Evolutionary conservation across 805 yeast species (phyloP), one percentile per base, ranked within the genome.

Genomic region (Maudiozyma pseudohumilis): DNA sequence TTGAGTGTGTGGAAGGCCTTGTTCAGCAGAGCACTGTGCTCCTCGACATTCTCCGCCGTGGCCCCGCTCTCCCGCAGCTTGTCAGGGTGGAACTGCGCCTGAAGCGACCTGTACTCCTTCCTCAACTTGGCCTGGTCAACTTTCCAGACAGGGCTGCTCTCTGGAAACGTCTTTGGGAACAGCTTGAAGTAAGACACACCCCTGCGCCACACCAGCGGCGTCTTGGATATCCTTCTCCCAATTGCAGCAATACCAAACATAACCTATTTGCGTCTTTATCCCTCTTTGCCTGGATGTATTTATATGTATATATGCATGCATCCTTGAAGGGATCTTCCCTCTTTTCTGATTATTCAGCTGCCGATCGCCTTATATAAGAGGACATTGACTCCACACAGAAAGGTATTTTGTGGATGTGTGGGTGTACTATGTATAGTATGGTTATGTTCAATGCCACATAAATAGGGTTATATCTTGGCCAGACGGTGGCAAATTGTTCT

Each of bases 31-130:
- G 87, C 69, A 5, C 81, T 51, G 28, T 53, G 55, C 25, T 50
- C 40, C 24, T 41, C 45, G 45, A 45, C 31, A 15, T 30, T 39
- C n/a, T 28, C 38, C 2, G 38, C 29, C 5, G 34, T 37, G 9
- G 31, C 41, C n/a, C 37, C 38, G 3, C 34, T 40, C 44, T 41
- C 47, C n/a, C n/a, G n/a, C 27, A 40, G 63, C 42, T 68, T 65
- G 61, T 89, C 98, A 0, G 98, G 98, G 54, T 89, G 98, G 34
- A 72, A 68, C 41, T 69, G 66, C 26, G 81, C 72, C 57, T 89
- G 97, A 22, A 87, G 63, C 7, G 52, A 45, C 28, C 95, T 63
- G 56, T 77, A 89, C 56, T 92, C 97, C 40, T 75, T 70, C 36
- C 94, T 70, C 34, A 89, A 66, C 13, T 61, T 50, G 34, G 67